Base-by-base conservation (phyloP, 306 rosid genomes). In the Vigna angularis region DNA sequence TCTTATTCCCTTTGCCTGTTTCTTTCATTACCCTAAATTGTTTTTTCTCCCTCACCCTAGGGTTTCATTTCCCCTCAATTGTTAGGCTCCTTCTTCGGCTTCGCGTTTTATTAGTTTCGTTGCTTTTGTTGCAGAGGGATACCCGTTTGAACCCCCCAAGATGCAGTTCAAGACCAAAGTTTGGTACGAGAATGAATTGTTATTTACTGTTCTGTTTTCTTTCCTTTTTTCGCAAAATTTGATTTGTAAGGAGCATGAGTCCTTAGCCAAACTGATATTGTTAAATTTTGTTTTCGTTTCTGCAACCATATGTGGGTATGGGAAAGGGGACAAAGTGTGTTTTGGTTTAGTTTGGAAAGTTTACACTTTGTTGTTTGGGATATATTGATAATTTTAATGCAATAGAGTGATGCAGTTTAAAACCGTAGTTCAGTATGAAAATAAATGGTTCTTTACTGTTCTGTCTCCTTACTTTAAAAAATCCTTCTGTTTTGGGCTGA, bases 111-210 rank as follows among this genome's bases (percentile, higher is more conserved):
- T 45, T 45, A 32, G 47, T 9, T 45, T 48, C 38, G 38, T 66
- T 40, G 28, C 10, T 77, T 72, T 71, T 69, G 20, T 79, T 73
- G 93, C 90, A 95, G 99, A 95, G 72, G 98, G 97, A 6, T 95
- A 95, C 83, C 99, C 99, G 2, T 95, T 95, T 80, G 97, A 95
- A 85, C 99, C 99, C 1, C 99, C 98, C 12, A 95, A 93, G 86
- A 95, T 95, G 99, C 86, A 89, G 76, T 95, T 95, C 80, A 59
- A 92, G 4, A 95, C 98, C 16, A 95, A 95, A 93, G 98, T 95
- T 64, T 95, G 99, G 99, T 95, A 86, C 38, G 62, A 5, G 7
- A 28, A 22, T 87, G 20, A 36, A 51, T 26, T 51, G 20, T 67
- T 52, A 11, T 42, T 34, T 55, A 55, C 7, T 20, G 16, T 58